Base-by-base conservation (phyloP, 495 filamentous ascomycete species). In the Chaetomium tenue region DNA sequence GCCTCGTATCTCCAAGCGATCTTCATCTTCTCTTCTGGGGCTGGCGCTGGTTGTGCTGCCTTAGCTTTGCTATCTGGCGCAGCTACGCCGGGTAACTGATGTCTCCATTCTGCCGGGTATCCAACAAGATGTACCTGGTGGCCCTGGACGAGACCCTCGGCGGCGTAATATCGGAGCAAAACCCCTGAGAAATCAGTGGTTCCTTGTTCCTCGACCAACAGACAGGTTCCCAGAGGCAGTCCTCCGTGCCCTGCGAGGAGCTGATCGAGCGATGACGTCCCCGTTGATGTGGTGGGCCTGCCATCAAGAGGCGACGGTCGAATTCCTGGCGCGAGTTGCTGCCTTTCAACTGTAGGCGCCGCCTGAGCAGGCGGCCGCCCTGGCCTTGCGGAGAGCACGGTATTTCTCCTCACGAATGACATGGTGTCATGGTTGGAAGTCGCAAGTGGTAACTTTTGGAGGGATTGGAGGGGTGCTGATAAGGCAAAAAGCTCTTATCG, bases 1-100 rank as follows among this genome's bases (percentile, higher is more conserved):
- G 87, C 84, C 74, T 97, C 93, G 77, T 98, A 98, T 75, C 94
- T 80, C 94, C 94, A 98, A 12, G 94, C 94, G 75, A 98, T 98
- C 79, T 96, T 97, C 94, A 98, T 98, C 74, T 86, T 89, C 61
- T 95, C 91, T 37, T 83, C 81, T 15, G 73, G 67, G 2, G 75
- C 52, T 0, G 70, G 23, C 1, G 74, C 68, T 22, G 72, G 65
- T 64, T 82, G 68, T 72, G 73, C 67, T 56, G 77, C 68, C 77
- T 68, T 81, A 67, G 65, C 68, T 42, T 73, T 76, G 47, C 78
- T 75, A 44, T 74, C 71, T 0, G 82, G 78, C 0, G 78, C 81
- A 37, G 86, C 83, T 20, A 94, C 66, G 0, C 88, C 93, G 13
- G 94, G 94, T 22, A 98, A 82, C 67, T 91, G 91, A 60, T 90